Evolutionary conservation across 1,284 basidiomycete species (phyloP), one percentile per base, ranked within the genome.

Genomic region (Ceratobasidium sp.): DNA sequence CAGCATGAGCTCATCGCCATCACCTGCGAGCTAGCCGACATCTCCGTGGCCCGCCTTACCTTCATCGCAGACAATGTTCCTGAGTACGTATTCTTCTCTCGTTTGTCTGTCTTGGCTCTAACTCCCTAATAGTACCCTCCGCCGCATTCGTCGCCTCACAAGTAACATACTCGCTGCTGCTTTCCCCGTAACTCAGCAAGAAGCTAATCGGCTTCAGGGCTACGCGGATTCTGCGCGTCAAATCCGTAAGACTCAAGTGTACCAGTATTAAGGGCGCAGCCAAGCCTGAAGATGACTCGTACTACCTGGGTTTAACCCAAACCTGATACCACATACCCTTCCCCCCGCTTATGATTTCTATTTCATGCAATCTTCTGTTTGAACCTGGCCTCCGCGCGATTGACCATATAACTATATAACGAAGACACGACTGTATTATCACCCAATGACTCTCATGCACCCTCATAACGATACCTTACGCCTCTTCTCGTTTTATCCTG

Each of bases 111-210:
- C 55, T 18, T 13, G 39, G 2, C n/a, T 28, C 28, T 20, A 75
- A 12, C 23, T 64, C 13, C 7, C 10, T 3, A 20, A 7, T 64
- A 75, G 71, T 61, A 58, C 64, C 44, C 60, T 75, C 40, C 71
- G 71, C 60, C 71, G 71, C 58, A 75, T 64, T 28, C 71, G 71
- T 33, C 71, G 71, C 20, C 58, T 75, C n/a, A 53, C 71, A 12
- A 53, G 28, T 46, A 75, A 75, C 71, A 46, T 75, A 44, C 60
- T 63, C 33, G 60, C 53, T 9, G 39, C 60, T 26, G 13, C 71
- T 33, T 5, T 58, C 60, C 56, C 70, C n/a, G 40, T 53, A 23
- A 75, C 71, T 10, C 71, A 64, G 23, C 39, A 33, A 39, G 71
- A 75, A 33, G 71, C 60, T 26, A 42, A 75, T 23, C 40, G 58